Evolutionary conservation across 768 basidiomycete species (phyloP).

Genomic region (Boletellus sp.): DNA sequence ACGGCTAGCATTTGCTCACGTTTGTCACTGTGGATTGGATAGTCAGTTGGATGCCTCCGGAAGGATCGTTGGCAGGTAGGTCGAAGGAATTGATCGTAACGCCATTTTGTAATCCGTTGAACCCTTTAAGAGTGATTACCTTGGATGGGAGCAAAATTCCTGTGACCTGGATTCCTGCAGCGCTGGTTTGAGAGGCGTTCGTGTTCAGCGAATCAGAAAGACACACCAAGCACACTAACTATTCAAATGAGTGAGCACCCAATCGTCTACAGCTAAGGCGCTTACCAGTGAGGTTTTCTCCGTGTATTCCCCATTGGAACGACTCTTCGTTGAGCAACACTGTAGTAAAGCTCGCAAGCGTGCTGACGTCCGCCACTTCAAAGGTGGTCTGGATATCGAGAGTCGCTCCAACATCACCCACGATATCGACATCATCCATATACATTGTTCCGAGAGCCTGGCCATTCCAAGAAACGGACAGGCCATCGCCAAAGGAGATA

Average conservation of each 20-base stretch:
- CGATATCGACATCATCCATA: slow-evolving; percentile 55
- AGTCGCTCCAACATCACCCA: slow-evolving; percentile 60
- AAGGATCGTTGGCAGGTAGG: slow-evolving; percentile 65
- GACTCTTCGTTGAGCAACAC: slow-evolving; percentile 57
- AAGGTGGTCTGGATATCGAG: slow-evolving; percentile 55
- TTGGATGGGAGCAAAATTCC: slow-evolving; percentile 55
- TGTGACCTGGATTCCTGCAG: slow-evolving; percentile 52
- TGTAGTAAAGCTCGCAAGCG: slow-evolving; percentile 64
- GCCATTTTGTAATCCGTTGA: slow-evolving; percentile 62
- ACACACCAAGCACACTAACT: slow-evolving; percentile 57
- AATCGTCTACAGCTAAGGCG: neutral
- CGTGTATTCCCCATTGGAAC: slow-evolving; percentile 69
- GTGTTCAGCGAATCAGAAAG: neutral
- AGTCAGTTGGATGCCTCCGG: slow-evolving; percentile 66
- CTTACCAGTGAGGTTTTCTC: slow-evolving; percentile 58
- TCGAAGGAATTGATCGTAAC: slow-evolving; percentile 67
- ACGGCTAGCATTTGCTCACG: slow-evolving; percentile 35
- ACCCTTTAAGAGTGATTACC: slow-evolving; percentile 61
- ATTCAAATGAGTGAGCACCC: slow-evolving; percentile 8
- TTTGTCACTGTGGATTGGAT: slow-evolving; percentile 58
- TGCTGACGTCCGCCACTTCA: slow-evolving; percentile 51
- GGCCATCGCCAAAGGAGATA: slow-evolving; percentile 61
- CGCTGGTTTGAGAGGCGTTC: neutral
- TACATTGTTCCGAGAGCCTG: slow-evolving; percentile 54
- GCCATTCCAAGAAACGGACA: slow-evolving; percentile 59